Evolutionary conservation across 768 basidiomycete genomes (phyloP).

Genomic region (Trametes maxima): DNA sequence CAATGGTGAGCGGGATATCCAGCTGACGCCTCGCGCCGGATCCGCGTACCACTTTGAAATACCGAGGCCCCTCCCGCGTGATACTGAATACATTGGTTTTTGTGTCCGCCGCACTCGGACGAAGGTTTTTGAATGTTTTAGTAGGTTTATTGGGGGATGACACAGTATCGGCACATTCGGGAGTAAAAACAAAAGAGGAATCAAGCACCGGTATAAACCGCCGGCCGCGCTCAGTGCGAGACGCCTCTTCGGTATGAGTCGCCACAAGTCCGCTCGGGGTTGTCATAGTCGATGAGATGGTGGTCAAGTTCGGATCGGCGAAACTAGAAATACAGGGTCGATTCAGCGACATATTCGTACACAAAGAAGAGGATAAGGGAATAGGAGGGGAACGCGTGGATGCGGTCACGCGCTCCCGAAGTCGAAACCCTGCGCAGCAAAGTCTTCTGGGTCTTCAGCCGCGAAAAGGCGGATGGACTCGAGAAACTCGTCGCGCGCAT

Average conservation of each 20-base stretch:
- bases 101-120: constrained; percentile 7
- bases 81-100: constrained; percentile 7
- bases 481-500: constrained; percentile 1
- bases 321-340: too few relatives aligned
- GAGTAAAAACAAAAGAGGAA: neutral
- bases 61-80: neutral
- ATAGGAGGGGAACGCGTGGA: neutral
- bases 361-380: neutral
- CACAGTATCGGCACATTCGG: too few relatives aligned
- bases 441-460: constrained; percentile 8
- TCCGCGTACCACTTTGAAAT: constrained; percentile 16
- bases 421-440: constrained; percentile 11
- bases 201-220: neutral
- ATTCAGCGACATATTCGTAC: too few relatives aligned
- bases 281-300: too few relatives aligned
- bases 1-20: constrained; percentile 17
- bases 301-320: too few relatives aligned
- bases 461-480: neutral
- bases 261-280: neutral
- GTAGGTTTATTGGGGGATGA: neutral
- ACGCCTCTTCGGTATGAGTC: neutral
- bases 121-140: neutral
- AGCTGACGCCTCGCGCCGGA: constrained; percentile 4
- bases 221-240: neutral
- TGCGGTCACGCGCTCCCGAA: constrained; percentile 10